These are phyloP conservation scores for Melocanna baccifera DNA, from an alignment of 176 grass and related monocot genomes.

Conservation along the genomic window DNA sequence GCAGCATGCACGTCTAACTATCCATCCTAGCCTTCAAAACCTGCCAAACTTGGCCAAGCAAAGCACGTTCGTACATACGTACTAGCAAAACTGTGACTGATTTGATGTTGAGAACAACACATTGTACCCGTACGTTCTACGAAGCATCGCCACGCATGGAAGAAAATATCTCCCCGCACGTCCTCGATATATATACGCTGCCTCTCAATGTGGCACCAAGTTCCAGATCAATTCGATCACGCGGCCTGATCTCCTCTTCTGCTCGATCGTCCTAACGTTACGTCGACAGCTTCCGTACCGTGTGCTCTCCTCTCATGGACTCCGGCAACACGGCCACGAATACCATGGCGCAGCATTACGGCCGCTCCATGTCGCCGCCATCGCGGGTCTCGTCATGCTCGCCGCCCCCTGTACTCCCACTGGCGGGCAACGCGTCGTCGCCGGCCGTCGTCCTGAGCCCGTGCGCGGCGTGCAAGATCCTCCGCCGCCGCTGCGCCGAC, in stretches of 20 bases:
- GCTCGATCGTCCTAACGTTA: neutral
- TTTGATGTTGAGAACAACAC: neutral
- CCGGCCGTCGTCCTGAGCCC: constrained; percentile 60
- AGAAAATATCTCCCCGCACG: constrained; percentile 15
- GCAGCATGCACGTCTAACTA: neutral
- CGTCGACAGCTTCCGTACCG: neutral
- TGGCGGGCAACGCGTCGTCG: constrained; percentile 3
- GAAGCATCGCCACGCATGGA: neutral
- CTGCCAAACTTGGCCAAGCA: constrained; percentile 47
- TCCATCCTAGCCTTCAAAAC: constrained; percentile 21
- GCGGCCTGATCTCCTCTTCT: neutral
- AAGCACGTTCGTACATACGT: neutral
- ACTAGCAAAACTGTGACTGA: neutral
- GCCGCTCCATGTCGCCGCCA: constrained; percentile 37
- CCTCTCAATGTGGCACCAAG: neutral
- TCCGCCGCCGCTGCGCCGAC: constrained; percentile 83
- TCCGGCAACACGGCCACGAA: constrained; percentile 22
- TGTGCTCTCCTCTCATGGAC: constrained; percentile 25
- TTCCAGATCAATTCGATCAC: neutral
- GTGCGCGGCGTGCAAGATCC: constrained; percentile 91
- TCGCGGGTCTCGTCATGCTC: constrained; percentile 31
- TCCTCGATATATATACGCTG: constrained; percentile 20
- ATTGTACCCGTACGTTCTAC: neutral
- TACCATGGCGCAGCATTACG: neutral
- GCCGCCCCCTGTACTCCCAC: constrained; percentile 10